These are phyloP conservation scores for Houttuynia cordata DNA, from an alignment of 164 flowering plant genomes.

Conservation along the genomic window DNA sequence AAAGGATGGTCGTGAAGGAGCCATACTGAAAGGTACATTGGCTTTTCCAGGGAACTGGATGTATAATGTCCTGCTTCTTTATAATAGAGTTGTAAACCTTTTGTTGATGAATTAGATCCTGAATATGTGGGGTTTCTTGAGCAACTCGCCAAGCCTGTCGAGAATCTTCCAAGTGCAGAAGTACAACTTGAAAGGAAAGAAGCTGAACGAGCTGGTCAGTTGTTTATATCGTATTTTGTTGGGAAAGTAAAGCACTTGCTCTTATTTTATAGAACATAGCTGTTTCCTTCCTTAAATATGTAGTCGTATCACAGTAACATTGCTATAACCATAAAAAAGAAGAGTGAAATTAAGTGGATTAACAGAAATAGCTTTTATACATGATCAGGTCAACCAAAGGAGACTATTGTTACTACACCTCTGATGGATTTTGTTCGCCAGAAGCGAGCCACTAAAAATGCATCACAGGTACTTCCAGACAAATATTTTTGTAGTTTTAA, in stretches of 20 bases:
- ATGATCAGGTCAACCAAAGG: conserved; percentile 52
- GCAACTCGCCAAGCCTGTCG: conserved; percentile 66
- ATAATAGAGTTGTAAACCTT: conserved; percentile 14
- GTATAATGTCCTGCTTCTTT: neutral
- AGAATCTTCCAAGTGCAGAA: conserved; percentile 96
- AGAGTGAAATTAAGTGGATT: too few relatives aligned
- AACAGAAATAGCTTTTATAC: neutral
- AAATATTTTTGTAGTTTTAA: too few relatives aligned
- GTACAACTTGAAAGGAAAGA: conserved; percentile 82
- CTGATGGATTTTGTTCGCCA: conserved; percentile 83
- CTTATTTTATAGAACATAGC: too few relatives aligned
- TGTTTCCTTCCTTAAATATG: too few relatives aligned
- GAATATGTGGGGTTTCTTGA: conserved; percentile 90
- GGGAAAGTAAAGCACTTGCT: neutral
- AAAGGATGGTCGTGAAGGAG: conserved; percentile 90
- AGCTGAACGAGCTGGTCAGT: conserved; percentile 80
- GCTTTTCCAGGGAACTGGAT: neutral
- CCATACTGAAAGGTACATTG: conserved; percentile 55
- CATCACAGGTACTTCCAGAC: conserved; percentile 42
- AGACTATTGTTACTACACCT: conserved; percentile 62
- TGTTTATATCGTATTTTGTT: neutral
- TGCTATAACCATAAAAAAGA: too few relatives aligned
- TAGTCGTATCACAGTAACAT: too few relatives aligned
- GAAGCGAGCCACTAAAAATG: conserved; percentile 79
- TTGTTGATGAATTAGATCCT: conserved; percentile 47